Evolutionary conservation across 805 yeast species (phyloP).

Genomic region (Saccharomycodes ludwigii): DNA sequence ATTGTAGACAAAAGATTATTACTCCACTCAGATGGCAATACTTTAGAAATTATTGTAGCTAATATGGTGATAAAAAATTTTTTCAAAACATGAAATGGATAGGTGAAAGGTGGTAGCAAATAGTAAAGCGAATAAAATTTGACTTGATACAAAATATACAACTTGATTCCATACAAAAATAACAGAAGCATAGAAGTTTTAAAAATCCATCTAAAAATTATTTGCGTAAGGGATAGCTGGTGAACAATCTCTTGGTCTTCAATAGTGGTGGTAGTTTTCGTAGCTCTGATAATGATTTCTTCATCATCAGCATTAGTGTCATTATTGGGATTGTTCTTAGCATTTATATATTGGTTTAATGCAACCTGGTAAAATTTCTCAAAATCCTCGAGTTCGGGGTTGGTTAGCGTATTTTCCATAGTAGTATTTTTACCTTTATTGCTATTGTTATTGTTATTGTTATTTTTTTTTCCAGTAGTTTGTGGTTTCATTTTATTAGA

Average conservation of each 20-base stretch:
- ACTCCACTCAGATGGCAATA: neutral
- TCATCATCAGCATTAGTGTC: neutral
- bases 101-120: neutral
- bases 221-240: no score
- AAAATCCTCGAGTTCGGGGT: constrained; percentile 3
- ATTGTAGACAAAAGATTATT: neutral
- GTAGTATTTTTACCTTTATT: constrained; percentile 2
- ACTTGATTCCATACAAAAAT: constrained; percentile 4
- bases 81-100: neutral
- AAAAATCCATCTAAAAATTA: constrained; percentile 2
- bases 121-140: constrained; percentile 3
- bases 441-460: constrained; percentile 1
- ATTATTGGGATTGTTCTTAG: neutral
- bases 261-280: no score
- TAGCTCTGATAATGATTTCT: neutral
- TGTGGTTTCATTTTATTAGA: no score
- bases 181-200: constrained; percentile 2
- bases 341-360: constrained; percentile 4
- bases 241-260: no score
- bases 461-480: constrained; percentile 1
- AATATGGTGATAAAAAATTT: constrained; percentile 1
- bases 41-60: neutral
- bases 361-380: constrained; percentile 5
- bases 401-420: neutral
- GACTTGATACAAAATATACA: constrained; percentile 8